Percentiles rank a stretch among this genome's conserved stretches.
Evolutionary conservation across 164 flowering plant species (phyloP).

Genomic region (Akebia trifoliata): DNA sequence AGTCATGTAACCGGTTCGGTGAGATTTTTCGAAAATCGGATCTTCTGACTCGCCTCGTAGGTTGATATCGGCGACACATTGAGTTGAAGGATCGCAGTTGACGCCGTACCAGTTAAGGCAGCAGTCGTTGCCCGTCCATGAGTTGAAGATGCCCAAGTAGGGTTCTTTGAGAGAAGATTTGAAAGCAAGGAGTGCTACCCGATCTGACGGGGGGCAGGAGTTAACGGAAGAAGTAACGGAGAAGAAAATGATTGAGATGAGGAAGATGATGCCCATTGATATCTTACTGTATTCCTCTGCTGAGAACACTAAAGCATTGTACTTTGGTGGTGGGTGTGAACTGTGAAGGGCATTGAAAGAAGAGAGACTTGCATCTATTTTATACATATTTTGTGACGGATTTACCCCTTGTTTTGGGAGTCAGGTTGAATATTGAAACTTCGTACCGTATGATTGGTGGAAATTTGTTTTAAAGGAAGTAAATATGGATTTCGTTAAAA

Average conservation of each 20-base stretch:
- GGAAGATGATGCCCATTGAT: background rate
- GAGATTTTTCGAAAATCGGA: conserved; percentile 52
- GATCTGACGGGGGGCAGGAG: conserved; percentile 52
- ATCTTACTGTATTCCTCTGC: too few relatives aligned
- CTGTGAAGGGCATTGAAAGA: too few relatives aligned
- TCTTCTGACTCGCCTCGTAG: conserved; percentile 86
- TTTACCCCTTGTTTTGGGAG: too few relatives aligned
- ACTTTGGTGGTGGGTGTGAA: too few relatives aligned
- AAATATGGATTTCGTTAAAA: too few relatives aligned
- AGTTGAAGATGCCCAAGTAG: conserved; percentile 51
- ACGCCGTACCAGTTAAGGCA: conserved; percentile 81
- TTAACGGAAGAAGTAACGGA: conserved; percentile 16
- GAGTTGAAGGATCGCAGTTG: conserved; percentile 55
- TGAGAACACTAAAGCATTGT: too few relatives aligned
- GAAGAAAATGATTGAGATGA: conserved; percentile 7
- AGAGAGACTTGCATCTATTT: too few relatives aligned
- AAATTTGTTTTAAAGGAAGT: too few relatives aligned
- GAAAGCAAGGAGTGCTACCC: conserved; percentile 61
- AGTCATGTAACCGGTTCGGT: conserved; percentile 75
- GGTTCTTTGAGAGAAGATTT: conserved; percentile 50
- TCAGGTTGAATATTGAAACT: too few relatives aligned
- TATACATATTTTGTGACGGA: too few relatives aligned
- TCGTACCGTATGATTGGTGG: too few relatives aligned
- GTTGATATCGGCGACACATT: conserved; percentile 64
- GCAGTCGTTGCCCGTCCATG: too few relatives aligned